Evolutionary conservation across 805 yeast genomes (phyloP), one percentile per base, ranked within the genome.

Genomic region (Kluyveromyces wickerhamii): DNA sequence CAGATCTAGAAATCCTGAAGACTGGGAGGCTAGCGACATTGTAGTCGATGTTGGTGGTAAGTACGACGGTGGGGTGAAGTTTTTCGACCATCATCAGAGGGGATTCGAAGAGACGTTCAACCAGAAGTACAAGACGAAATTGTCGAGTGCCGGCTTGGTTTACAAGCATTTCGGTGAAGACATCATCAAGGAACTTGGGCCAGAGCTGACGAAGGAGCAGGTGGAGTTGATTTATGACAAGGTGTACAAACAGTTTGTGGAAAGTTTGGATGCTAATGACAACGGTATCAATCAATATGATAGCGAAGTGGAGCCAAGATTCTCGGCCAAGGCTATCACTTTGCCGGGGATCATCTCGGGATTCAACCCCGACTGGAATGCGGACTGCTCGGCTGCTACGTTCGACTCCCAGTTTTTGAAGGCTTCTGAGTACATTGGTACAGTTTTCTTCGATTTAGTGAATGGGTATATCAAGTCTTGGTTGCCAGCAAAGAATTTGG

Each of bases 11-110:
- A 79, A 79, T 41, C 81, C 88, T 7, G 73, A 65, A 11, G 80
- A 75, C 37, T 82, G 95, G 81, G 96, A 84, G 45, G 67, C 64
- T 28, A 77, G 94, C 50, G 96, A 89, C 58, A 82, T 92, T 38
- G 94, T 92, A 21, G 89, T 92, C 37, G 98, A 92, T 62, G 98
- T 92, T 34, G 74, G 94, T 53, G 98, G 95, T 10, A 70, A 82
- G 54, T 92, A 88, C 59, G 95, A 87, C 54, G 58, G 50, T 31
- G 83, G 81, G 10, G 67, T 65, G 27, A 88, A 88, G 62, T 84
- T 69, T 57, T 89, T 85, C 58, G 98, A 92, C 58, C 98, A 92
- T 56, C 98, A 92, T 63, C 98, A 92, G 66, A 74, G 96, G 43
- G 97, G 82, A 13, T 92, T 92, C 52, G 62, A 63, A 20, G 88